A percentile compares a stretch with the other conserved stretches of the same genome.
phyloP scores from a whole-genome alignment of 139 green algal genomes.

The Nannochloris sp. region DNA sequence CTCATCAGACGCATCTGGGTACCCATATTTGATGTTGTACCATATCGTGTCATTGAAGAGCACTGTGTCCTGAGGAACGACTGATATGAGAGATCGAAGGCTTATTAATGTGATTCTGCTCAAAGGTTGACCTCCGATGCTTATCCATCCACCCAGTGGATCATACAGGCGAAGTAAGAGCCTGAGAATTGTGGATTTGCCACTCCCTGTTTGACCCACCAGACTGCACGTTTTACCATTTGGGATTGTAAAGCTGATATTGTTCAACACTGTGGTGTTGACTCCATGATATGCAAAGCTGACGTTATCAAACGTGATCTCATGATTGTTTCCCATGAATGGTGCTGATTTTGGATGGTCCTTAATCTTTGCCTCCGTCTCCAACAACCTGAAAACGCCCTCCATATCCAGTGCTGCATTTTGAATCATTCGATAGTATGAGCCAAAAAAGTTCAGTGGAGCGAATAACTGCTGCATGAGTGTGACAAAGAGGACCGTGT shows the following conservation, averaged over 20 bases:
- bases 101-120: conserved; percentile 54
- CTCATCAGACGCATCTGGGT: conserved; percentile 17
- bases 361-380: conserved; percentile 21
- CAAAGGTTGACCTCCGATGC: conserved; percentile 68
- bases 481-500: conserved; percentile 73
- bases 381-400: conserved; percentile 64
- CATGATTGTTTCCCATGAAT: not conserved
- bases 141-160: conserved; percentile 48
- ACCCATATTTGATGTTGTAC: conserved; percentile 78
- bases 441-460: conserved; percentile 81
- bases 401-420: conserved; percentile 73
- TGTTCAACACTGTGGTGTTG: not conserved
- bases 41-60: conserved; percentile 94
- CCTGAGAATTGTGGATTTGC: conserved; percentile 81
- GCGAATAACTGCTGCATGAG: conserved; percentile 79
- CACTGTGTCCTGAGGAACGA: conserved; percentile 72
- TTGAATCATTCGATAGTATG: conserved; percentile 43
- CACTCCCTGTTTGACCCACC: conserved; percentile 67
- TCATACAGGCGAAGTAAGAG: conserved; percentile 80
- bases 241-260: conserved; percentile 9
- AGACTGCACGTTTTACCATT: conserved; percentile 61
- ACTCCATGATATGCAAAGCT: conserved; percentile 30
- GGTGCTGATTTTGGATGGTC: conserved; percentile 35
- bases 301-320: conserved; percentile 51
- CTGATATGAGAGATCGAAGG: conserved; percentile 39